A percentile compares a stretch with the other conserved stretches of the same genome.
Conservation (phyloP, 257 asterid species). For the Solanum appendiculatum region DNA sequence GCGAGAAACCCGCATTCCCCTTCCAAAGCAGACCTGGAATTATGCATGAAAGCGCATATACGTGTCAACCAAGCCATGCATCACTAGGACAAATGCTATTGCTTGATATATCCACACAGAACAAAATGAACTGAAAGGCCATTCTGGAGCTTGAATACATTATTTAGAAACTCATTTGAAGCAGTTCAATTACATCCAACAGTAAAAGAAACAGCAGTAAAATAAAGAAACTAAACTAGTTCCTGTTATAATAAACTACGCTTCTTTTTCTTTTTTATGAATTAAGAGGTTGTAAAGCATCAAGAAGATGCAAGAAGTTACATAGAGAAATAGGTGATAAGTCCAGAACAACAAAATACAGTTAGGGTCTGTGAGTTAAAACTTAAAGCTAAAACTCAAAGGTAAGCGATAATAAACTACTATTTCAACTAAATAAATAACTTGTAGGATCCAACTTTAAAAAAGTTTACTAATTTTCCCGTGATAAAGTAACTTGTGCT, state of each 20-base stretch:
- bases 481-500: neutral
- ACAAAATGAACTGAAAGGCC: neutral
- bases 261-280: neutral
- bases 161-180: neutral
- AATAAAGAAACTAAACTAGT: neutral
- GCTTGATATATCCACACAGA: neutral
- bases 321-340: neutral
- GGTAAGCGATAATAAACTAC: neutral
- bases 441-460: neutral
- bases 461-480: neutral
- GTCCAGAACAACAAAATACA: neutral
- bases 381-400: neutral
- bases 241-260: neutral
- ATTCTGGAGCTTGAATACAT: neutral
- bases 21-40: slow-evolving; percentile 84
- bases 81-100: neutral
- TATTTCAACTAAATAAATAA: neutral
- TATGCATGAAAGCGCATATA: neutral
- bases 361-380: neutral
- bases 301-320: neutral
- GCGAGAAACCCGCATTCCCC: slow-evolving; percentile 99
- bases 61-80: neutral
- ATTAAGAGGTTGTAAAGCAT: neutral
- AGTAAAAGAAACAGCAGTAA: neutral
- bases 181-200: neutral